Evolutionary conservation across 768 basidiomycete genomes (phyloP).

Genomic region (Coprinopsis marcescibilis): DNA sequence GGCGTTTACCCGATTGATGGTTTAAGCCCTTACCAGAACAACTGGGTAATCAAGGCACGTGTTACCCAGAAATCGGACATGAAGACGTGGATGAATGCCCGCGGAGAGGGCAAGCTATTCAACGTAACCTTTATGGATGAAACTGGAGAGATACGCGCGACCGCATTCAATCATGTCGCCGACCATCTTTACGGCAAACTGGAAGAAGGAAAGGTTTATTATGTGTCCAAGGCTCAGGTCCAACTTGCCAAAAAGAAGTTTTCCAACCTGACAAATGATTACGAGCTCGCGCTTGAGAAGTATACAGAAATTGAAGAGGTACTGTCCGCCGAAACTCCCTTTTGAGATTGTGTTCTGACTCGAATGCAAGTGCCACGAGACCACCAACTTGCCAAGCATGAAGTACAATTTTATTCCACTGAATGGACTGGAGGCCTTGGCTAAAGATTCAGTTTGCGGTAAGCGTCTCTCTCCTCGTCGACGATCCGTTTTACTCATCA

Average conservation of each 20-base stretch:
- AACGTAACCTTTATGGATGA: constrained; percentile 93
- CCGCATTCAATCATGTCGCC: constrained; percentile 83
- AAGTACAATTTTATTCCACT: constrained; percentile 80
- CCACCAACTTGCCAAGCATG: constrained; percentile 67
- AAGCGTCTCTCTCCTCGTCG: constrained; percentile 19
- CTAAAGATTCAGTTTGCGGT: constrained; percentile 86
- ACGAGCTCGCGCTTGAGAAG: constrained; percentile 84
- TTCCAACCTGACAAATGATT: constrained; percentile 83
- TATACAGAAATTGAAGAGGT: constrained; percentile 85
- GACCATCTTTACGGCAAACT: constrained; percentile 81
- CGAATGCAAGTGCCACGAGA: constrained; percentile 68
- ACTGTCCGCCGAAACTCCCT: constrained; percentile 2
- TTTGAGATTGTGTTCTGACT: background rate
- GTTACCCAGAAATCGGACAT: constrained; percentile 88
- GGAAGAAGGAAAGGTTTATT: constrained; percentile 91
- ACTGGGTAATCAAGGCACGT: constrained; percentile 97
- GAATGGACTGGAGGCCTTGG: constrained; percentile 49
- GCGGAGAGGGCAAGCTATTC: constrained; percentile 94
- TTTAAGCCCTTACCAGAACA: constrained; percentile 94
- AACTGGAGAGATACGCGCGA: constrained; percentile 85
- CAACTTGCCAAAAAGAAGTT: constrained; percentile 98
- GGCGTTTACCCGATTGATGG: constrained; percentile 80
- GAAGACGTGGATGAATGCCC: constrained; percentile 80
- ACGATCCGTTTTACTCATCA: constrained; percentile 11
- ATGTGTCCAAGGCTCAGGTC: constrained; percentile 83